A percentile compares a stretch with the other conserved stretches of the same genome.
Conservation (phyloP, 1,139 yeast species). For the Pneumocystis murina region DNA sequence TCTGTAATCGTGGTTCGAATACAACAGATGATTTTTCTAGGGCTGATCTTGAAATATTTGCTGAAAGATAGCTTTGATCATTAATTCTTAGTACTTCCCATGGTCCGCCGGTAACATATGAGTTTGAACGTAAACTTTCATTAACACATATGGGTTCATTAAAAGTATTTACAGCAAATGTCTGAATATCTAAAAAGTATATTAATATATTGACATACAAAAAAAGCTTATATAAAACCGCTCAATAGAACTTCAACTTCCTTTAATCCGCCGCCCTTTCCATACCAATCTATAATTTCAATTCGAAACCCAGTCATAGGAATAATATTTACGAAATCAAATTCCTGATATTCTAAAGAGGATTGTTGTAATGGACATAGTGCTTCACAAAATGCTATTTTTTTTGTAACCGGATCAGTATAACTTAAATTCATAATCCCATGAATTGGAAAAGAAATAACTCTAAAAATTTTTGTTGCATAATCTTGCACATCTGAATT, state of each 20-base stretch:
- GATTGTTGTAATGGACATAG: constrained; percentile 54
- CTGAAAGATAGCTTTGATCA: constrained; percentile 16
- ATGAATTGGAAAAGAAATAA: constrained; percentile 62
- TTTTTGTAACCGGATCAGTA: constrained; percentile 53
- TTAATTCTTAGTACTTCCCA: constrained; percentile 14
- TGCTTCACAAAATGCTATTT: constrained; percentile 50
- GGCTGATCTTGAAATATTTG: constrained; percentile 24
- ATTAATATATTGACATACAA: constrained; percentile 2
- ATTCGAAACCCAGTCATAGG: constrained; percentile 49
- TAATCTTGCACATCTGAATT: constrained; percentile 34
- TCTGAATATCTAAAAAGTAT: constrained; percentile 29
- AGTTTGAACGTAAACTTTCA: constrained; percentile 20
- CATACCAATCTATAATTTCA: constrained; percentile 57
- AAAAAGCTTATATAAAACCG: constrained; percentile 19
- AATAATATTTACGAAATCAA: constrained; percentile 58
- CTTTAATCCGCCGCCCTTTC: constrained; percentile 47
- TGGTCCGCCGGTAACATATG: constrained; percentile 23
- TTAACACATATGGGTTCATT: constrained; percentile 42
- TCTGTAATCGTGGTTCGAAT: constrained; percentile 55
- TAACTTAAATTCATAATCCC: constrained; percentile 89
- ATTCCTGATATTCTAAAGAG: constrained; percentile 52
- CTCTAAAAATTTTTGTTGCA: constrained; percentile 53
- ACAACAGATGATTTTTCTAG: constrained; percentile 33
- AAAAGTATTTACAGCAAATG: constrained; percentile 59
- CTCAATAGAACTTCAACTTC: constrained; percentile 65